A percentile compares a stretch with the other conserved stretches of the same genome.
Conservation (phyloP, 2,329 filamentous ascomycete species). For the Calonectria montana region DNA sequence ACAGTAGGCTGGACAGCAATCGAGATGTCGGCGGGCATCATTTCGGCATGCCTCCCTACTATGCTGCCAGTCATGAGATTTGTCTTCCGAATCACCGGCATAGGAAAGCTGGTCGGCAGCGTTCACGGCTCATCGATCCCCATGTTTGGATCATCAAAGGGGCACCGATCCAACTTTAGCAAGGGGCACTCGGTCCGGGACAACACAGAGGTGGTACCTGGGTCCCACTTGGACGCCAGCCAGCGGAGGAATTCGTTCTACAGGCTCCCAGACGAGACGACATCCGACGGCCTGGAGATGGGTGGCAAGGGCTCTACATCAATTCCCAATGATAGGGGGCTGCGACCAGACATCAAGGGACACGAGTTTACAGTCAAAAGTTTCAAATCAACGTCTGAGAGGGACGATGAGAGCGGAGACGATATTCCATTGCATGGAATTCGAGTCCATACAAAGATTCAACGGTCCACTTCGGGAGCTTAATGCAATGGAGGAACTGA, state of each 20-base stretch:
- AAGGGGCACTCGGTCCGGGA: constrained; percentile 30
- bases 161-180: constrained; percentile 29
- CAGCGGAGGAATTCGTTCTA: constrained; percentile 43
- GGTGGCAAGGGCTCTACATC: background rate
- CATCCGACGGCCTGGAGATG: constrained; percentile 40
- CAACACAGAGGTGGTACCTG: background rate
- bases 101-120: constrained; percentile 38
- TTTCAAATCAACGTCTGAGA: constrained; percentile 41
- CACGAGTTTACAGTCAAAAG: constrained; percentile 47
- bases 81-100: constrained; percentile 53
- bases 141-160: constrained; percentile 42
- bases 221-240: constrained; percentile 28
- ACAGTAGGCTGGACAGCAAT: constrained; percentile 61
- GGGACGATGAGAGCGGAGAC: constrained; percentile 46
- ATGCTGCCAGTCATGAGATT: constrained; percentile 57
- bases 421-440: constrained; percentile 54
- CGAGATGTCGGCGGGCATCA: constrained; percentile 62
- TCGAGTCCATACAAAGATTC: constrained; percentile 51
- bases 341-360: constrained; percentile 48
- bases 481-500: background rate
- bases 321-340: constrained; percentile 3
- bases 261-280: constrained; percentile 46
- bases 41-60: constrained; percentile 65
- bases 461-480: constrained; percentile 37
- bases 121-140: constrained; percentile 29